Percentiles rank a stretch among this genome's conserved stretches.
phyloP scores from a whole-genome alignment of 1,284 basidiomycete species.

The Naganishia liquefaciens region DNA sequence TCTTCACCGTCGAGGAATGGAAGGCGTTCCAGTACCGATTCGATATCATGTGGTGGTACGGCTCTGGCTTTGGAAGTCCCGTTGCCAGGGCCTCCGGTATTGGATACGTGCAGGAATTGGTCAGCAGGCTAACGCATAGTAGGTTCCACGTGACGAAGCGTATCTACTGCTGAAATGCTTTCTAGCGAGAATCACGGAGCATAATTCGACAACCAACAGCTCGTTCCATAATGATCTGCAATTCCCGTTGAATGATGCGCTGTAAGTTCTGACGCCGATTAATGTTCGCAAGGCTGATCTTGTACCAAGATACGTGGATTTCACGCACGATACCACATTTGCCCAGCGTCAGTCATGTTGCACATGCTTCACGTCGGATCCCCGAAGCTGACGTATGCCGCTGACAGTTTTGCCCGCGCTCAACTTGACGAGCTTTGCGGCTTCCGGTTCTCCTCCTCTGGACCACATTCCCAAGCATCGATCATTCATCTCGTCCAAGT shows the following conservation, averaged over 20 bases:
- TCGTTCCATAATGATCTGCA: slow-evolving; percentile 61
- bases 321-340: slow-evolving; percentile 52
- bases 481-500: slow-evolving; percentile 51
- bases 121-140: slow-evolving; percentile 52
- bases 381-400: background rate
- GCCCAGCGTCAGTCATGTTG: slow-evolving; percentile 43
- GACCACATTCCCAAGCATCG: slow-evolving; percentile 67
- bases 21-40: slow-evolving; percentile 62
- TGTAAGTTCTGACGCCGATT: slow-evolving; percentile 55
- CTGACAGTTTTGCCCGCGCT: slow-evolving; percentile 60
- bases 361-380: too few species aligned
- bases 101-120: slow-evolving; percentile 55
- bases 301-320: slow-evolving; percentile 45
- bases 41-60: slow-evolving; percentile 56
- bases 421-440: slow-evolving; percentile 69
- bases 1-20: slow-evolving; percentile 70
- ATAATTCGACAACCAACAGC: slow-evolving; percentile 62
- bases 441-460: slow-evolving; percentile 67
- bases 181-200: slow-evolving; percentile 57
- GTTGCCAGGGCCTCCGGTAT: slow-evolving; percentile 52
- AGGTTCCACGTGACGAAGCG: slow-evolving; percentile 9
- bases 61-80: slow-evolving; percentile 50
- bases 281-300: slow-evolving; percentile 13
- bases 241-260: slow-evolving; percentile 65
- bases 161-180: background rate